These are phyloP conservation scores for Penicillium digitatum DNA, from an alignment of 2,329 filamentous ascomycete genomes.

Conservation along the genomic window DNA sequence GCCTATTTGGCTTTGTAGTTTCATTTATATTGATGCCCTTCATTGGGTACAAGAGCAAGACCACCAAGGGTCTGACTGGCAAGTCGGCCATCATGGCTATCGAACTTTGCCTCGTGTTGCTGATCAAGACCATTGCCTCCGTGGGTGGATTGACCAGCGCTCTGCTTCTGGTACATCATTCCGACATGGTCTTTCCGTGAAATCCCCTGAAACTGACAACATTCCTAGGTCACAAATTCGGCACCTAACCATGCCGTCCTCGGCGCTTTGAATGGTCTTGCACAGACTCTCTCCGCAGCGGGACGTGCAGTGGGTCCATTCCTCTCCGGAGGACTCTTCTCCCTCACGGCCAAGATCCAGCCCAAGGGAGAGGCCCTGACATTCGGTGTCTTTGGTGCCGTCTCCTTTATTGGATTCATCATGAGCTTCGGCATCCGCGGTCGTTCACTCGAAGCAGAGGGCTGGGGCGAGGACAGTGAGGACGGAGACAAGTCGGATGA, in stretches of 20 bases:
- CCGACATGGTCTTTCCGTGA: not conserved
- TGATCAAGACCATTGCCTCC: slow-evolving; percentile 85
- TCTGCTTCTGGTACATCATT: slow-evolving; percentile 67
- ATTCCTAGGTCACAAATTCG: slow-evolving; percentile 78
- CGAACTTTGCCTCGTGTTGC: slow-evolving; percentile 74
- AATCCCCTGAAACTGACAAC: not conserved
- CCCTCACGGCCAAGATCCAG: slow-evolving; percentile 65
- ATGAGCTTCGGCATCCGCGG: slow-evolving; percentile 74
- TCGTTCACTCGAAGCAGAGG: slow-evolving; percentile 55
- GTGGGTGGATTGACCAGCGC: slow-evolving; percentile 88
- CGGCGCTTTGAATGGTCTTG: slow-evolving; percentile 86
- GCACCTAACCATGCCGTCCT: slow-evolving; percentile 80
- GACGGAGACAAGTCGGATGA: slow-evolving; percentile 46
- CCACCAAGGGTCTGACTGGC: slow-evolving; percentile 55
- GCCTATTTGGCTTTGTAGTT: slow-evolving; percentile 73
- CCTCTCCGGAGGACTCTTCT: slow-evolving; percentile 80
- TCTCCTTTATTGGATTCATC: slow-evolving; percentile 75
- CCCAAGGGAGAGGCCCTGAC: slow-evolving; percentile 80
- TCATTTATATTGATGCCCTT: slow-evolving; percentile 87
- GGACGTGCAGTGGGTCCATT: slow-evolving; percentile 87
- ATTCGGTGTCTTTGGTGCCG: slow-evolving; percentile 81
- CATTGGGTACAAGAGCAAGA: slow-evolving; percentile 69
- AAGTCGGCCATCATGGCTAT: slow-evolving; percentile 70
- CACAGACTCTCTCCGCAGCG: slow-evolving; percentile 86
- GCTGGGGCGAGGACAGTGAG: slow-evolving; percentile 46